Base-by-base conservation (phyloP, 257 asterid genomes). In the Capsicum chinense region DNA sequence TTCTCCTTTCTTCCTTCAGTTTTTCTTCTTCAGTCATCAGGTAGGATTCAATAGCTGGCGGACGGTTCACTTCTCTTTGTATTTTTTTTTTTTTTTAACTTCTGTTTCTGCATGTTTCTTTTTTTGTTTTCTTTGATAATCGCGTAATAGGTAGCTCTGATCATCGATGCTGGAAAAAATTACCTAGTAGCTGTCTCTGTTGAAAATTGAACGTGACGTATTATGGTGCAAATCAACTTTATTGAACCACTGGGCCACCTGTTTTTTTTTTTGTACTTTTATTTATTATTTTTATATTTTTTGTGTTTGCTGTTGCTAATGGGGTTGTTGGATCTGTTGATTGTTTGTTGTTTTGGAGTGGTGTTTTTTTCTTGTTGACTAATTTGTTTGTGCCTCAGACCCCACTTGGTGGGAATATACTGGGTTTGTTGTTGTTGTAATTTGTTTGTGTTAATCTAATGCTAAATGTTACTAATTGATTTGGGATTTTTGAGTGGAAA, bases 301-400 rank as follows among this genome's bases (percentile, higher is more conserved):
- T 26, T 78, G 50, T 54, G 50, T 33, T 78, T 14, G 66, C 5
- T 78, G 5, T 54, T 78, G 19, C 50, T 33, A 78, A n/a, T 26
- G 63, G 64, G 59, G 82, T 78, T 78, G 82, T 54, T 54, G 82
- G 82, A 78, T 78, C 82, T 78, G 66, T 78, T 78, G 48, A 54
- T 52, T 78, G 26, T 54, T 52, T 78, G 15, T 52, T 74, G 1
- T 2, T 21, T 19, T 50, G 13, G 4, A 5, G 21, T 4, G 19
- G n/a, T 52, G 63, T 52, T 13, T 78, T 21, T 78, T 7, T 14
- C 12, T 78, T 14, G 54, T 37, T 17, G 58, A 9, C 17, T 19
- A 5, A 71, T 71, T 71, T 71, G 50, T 26, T 54, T 54, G 63
- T 39, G 33, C 33, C 33, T 1, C 2, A 26, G 33, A 26, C 33